Base-by-base conservation (phyloP, 306 rosid species). In the Lablab purpureus region DNA sequence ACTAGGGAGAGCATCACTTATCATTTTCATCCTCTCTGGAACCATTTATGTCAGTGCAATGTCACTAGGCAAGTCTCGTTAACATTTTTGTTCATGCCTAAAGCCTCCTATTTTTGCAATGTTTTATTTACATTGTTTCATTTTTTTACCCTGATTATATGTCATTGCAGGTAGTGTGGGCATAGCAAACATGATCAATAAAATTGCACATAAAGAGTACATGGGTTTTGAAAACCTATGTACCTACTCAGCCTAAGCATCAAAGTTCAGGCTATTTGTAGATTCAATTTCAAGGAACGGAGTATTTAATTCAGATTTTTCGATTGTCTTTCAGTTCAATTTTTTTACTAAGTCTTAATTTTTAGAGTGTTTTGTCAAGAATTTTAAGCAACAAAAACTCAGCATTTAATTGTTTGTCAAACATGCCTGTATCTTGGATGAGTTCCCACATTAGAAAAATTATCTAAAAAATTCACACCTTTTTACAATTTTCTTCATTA, bases 181-280 rank as follows among this genome's bases (percentile, higher is more conserved):
- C 60, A 87, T 89, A 73, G 88, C 87, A 75, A 83, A 76, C 15
- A 80, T 85, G 91, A 78, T 89, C 40, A 51, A 75, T 60, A 76
- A 87, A 78, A 68, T 89, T 84, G 83, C 74, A 69, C 78, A 84
- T 12, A 73, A 84, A 15, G 89, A 89, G 73, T 89, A 89, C 74
- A 87, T 91, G 96, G 93, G 96, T 5, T 90, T 90, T 69, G 89
- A 88, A 78, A 80, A 85, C 79, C 84, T 90, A 23, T 88, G 95
- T 25, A 10, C 63, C 14, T 60, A 52, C 23, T 19, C 71, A 11
- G 36, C 28, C 59, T 68, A 34, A 41, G 46, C 46, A 32, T 28
- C 19, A 10, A 40, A 46, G 47, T 28, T 60, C 22, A 7, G 51
- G 30, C 12, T 15, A 12, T 40, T 40, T 10, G 45, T 52, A 14